Evolutionary conservation across 257 asterid genomes (phyloP).

Genomic region (Penstemon eatonii): DNA sequence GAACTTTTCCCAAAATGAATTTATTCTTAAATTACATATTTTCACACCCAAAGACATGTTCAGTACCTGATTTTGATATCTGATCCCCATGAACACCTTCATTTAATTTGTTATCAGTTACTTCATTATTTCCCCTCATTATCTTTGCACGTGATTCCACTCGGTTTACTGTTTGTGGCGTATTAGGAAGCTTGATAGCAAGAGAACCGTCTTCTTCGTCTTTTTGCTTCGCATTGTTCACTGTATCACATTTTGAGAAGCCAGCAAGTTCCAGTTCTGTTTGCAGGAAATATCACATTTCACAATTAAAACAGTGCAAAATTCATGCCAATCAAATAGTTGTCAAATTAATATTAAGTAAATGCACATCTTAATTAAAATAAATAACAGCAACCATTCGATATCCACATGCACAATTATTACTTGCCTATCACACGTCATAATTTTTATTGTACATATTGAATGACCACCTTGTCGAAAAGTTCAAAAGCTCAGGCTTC

Average conservation of each 20-base stretch:
- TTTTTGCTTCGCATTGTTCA: conserved; percentile 11
- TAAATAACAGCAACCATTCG: too few relatives aligned
- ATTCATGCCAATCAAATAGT: not conserved
- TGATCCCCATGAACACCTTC: conserved; percentile 22
- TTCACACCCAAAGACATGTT: conserved; percentile 5
- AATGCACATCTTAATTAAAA: not conserved
- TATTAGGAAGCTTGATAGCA: conserved; percentile 7
- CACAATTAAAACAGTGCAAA: not conserved
- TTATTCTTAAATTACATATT: not conserved
- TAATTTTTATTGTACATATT: not conserved
- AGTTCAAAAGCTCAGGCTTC: too few relatives aligned
- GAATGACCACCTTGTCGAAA: conserved; percentile 3
- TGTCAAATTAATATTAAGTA: not conserved
- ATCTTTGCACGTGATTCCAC: conserved; percentile 25
- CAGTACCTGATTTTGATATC: conserved; percentile 37
- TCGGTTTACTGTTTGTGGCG: conserved; percentile 19
- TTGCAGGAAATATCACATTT: conserved; percentile 7
- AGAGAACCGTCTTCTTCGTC: conserved; percentile 15
- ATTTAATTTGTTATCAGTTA: conserved; percentile 29
- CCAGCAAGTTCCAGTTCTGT: not conserved
- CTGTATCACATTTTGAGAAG: not conserved
- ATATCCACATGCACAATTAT: not conserved
- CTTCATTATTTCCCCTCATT: conserved; percentile 17
- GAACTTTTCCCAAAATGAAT: not conserved
- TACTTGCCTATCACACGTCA: too few relatives aligned